Evolutionary conservation across 495 filamentous ascomycete genomes (phyloP).

Genomic region (Tuber umbilicatum): DNA sequence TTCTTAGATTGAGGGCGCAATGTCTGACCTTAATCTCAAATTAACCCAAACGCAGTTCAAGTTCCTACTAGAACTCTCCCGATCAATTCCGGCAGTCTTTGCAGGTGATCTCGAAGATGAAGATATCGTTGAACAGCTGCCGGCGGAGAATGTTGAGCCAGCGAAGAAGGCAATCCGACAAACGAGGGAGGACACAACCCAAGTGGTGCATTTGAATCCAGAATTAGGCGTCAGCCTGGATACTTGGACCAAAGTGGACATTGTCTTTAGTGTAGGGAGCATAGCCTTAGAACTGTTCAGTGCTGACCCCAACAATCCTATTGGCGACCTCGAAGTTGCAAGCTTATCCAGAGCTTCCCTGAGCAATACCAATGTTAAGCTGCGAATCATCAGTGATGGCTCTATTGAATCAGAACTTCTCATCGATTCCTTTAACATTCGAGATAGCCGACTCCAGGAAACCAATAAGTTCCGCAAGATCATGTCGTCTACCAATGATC

Average conservation of each 20-base stretch:
- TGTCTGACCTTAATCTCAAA: conserved; percentile 85
- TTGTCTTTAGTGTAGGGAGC: conserved; percentile 81
- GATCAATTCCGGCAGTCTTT: conserved; percentile 81
- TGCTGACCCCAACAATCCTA: conserved; percentile 63
- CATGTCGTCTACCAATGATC: conserved; percentile 92
- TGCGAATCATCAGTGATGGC: conserved; percentile 89
- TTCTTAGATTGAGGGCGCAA: conserved; percentile 62
- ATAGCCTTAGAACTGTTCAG: conserved; percentile 84
- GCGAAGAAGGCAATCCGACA: conserved; percentile 43
- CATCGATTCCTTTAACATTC: conserved; percentile 89
- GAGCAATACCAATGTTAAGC: conserved; percentile 82
- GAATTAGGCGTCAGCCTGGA: conserved; percentile 59
- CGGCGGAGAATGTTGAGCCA: conserved; percentile 51
- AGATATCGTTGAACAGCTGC: conserved; percentile 58
- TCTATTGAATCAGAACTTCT: conserved; percentile 89
- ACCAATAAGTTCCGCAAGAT: conserved; percentile 96
- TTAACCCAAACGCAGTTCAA: conserved; percentile 87
- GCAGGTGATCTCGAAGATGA: conserved; percentile 64
- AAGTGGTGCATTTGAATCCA: conserved; percentile 54
- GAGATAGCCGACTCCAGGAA: conserved; percentile 75
- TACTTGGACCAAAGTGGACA: conserved; percentile 87
- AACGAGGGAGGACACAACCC: conserved; percentile 39
- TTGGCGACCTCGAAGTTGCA: conserved; percentile 67
- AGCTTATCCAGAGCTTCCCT: conserved; percentile 90
- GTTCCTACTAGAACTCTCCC: conserved; percentile 75